These are phyloP conservation scores for Rehmannia glutinosa DNA, from an alignment of 257 asterid genomes.

Conservation along the genomic window DNA sequence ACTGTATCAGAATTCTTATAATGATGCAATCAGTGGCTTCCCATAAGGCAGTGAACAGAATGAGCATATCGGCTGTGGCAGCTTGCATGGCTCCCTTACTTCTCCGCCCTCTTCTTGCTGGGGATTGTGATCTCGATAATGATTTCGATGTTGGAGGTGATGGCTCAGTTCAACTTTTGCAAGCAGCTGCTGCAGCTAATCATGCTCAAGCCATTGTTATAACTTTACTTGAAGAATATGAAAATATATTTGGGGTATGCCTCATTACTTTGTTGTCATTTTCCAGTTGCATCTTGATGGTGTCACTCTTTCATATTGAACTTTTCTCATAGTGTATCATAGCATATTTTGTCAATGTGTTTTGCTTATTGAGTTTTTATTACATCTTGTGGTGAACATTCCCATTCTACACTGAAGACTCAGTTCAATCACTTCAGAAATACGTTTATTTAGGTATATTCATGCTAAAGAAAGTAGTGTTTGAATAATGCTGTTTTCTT, in stretches of 20 bases:
- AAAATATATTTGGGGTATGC: constrained; percentile 85
- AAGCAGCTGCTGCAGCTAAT: constrained; percentile 99
- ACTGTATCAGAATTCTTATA: constrained; percentile 69
- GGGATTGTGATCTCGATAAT: constrained; percentile 86
- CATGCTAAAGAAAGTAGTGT: no score
- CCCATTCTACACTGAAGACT: no score
- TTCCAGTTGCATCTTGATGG: constrained; percentile 11
- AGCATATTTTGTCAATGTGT: no score
- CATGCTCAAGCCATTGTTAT: constrained; percentile 98
- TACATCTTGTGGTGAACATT: no score
- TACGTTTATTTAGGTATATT: no score
- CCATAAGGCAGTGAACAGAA: constrained; percentile 71
- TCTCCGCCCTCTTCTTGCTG: constrained; percentile 96
- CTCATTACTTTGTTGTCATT: background rate
- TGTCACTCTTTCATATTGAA: background rate
- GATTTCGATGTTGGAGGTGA: constrained; percentile 77
- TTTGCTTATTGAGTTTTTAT: no score
- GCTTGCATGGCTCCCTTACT: constrained; percentile 99
- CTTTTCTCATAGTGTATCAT: no score
- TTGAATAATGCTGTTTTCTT: background rate
- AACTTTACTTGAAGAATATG: constrained; percentile 88
- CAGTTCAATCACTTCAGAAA: no score
- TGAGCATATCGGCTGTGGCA: constrained; percentile 98
- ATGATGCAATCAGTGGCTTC: constrained; percentile 91
- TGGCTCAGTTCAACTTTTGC: constrained; percentile 85